Base-by-base conservation (phyloP, 192 early-diverging fungal species). In the Coemansia sp. region DNA sequence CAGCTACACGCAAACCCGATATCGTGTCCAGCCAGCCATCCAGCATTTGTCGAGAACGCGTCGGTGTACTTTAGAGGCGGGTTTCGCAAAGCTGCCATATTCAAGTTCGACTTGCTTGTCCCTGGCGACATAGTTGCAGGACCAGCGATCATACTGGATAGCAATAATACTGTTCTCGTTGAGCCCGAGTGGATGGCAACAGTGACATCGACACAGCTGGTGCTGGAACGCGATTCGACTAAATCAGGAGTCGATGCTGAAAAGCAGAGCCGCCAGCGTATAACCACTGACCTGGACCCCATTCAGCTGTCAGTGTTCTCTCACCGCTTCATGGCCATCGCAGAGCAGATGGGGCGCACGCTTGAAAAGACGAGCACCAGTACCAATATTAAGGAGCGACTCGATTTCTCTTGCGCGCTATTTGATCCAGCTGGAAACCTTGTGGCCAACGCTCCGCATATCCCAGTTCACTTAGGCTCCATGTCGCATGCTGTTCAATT, bases 251-350 rank as follows among this genome's bases (percentile, higher is more conserved):
- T 18, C 3, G 10, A n/a, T 20, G 33, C 68, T 18, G 40, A 6
- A 16, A 41, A 47, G n/a, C 33, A 18, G 10, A 43, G 39, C 16
- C 15, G 41, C 31, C 20, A 27, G 12, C 38, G 24, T 43, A 22
- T 36, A 12, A 83, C 85, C 8, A 88, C 85, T 0, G 88, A 86
- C 58, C 83, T 88, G 65, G 97, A 99, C 65, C 95, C 95, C 24
- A 97, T 99, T 62, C 89, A 91, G 78, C 84, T 99, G 2, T 89
- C 93, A 2, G 91, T 99, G 18, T 96, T 99, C 80, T 90, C 91
- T 1, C 95, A 99, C 83, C 89, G 97, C 15, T 99, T 99, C 72
- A 99, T 99, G 97, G 88, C 87, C 62, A 97, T 99, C 78, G 97
- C 96, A 9, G 96, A 98, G 76, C 96, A 98, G 80, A 98, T 98